Base-by-base conservation (phyloP, 257 asterid species). In the Mitragyna speciosa region DNA sequence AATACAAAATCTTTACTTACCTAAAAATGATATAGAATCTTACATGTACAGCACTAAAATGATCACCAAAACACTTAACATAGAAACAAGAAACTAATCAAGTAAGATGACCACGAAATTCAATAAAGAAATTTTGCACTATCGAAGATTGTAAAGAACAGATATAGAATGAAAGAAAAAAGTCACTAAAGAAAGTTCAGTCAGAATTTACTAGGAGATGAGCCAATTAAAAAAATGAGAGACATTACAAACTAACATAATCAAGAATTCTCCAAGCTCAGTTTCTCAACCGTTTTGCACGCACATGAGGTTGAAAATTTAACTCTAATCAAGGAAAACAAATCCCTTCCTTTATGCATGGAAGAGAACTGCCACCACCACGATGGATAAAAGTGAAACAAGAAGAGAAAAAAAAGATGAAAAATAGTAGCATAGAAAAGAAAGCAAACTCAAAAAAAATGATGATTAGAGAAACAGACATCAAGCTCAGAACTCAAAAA, bases 341-440 rank as follows among this genome's bases (percentile, higher is more conserved):
- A 64, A 28, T 41, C 70, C 70, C 26, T 39, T 24, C 22, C 16
- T 28, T 31, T n/a, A 31, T 5, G 7, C 14, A 14, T 66, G n/a
- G 17, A 1, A 31, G 71, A 67, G n/a, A 2, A 67, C 80, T 76
- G 82, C 63, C 73, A 43, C 63, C 24, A 9, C 61, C 63, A n/a
- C n/a, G 11, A 51, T 31, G 22, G 22, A 2, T 5, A 49, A 72
- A 28, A 72, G 30, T 12, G 19, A n/a, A 72, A 72, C 12, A 51
- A 72, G 41, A 72, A 72, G 61, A 72, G 41, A 39, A 68, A 33
- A 68, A 33, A 48, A 5, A 43, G 1, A 72, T 16, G 12, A 72
- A 28, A 16, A 39, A 12, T 12, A 45, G 49, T 41, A 24, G 7
- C 22, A 71, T 7, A 19, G 48, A 20, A 39, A 17, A 33, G 26